These are phyloP conservation scores for Hymenoscyphus scutula DNA, from an alignment of 2,329 filamentous ascomycete species.

Conservation along the genomic window DNA sequence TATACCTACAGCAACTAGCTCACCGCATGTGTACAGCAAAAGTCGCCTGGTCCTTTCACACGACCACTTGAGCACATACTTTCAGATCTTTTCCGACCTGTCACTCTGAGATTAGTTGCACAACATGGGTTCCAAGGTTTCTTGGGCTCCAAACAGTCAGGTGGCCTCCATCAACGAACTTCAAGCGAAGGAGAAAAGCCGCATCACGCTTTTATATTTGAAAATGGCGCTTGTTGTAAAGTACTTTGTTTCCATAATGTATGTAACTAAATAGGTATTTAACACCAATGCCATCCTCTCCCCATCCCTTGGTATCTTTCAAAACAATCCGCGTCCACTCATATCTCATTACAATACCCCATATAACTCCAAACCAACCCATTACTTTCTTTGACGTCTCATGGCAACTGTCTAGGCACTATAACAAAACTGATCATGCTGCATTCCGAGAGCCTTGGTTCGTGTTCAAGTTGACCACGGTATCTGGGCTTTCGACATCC, in stretches of 20 bases:
- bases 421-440: constrained; percentile 10
- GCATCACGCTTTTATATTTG: neutral
- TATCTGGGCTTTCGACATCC: constrained; percentile 33
- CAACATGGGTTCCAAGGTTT: neutral
- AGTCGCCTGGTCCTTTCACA: neutral
- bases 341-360: neutral
- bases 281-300: neutral
- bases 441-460: neutral
- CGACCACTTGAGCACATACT: neutral
- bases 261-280: neutral
- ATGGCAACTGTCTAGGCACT: neutral
- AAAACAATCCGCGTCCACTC: neutral
- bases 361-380: neutral
- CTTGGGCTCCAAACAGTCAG: neutral
- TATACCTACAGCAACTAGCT: too few relatives aligned
- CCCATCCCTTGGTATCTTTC: constrained; percentile 2
- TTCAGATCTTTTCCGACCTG: neutral
- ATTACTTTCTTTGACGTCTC: neutral
- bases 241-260: neutral
- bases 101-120: neutral
- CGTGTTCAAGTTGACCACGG: constrained; percentile 22
- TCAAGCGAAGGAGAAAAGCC: neutral
- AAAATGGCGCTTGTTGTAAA: neutral
- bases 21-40: too few relatives aligned
- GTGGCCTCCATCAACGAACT: neutral